A percentile compares a stretch with the other conserved stretches of the same genome.
phyloP scores from a whole-genome alignment of 345 rosid species.

The Gossypium australe region DNA sequence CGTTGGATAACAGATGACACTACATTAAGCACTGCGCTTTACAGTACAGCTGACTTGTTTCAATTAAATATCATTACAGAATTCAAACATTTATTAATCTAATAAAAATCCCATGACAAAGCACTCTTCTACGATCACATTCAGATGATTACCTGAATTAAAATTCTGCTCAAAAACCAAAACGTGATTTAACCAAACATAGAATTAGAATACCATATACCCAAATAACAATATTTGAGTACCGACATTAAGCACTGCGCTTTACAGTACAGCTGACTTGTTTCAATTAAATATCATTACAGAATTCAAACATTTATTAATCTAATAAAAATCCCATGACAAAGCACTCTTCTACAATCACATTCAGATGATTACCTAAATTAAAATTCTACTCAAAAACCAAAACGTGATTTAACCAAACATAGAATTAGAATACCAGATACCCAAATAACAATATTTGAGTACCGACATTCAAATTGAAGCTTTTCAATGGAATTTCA shows the following conservation, averaged over 20 bases:
- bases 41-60: not conserved
- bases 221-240: not conserved
- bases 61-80: not conserved
- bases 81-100: not conserved
- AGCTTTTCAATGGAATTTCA: slow-evolving; percentile 1
- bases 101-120: not conserved
- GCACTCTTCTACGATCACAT: not conserved
- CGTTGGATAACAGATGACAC: not conserved
- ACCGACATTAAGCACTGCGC: not conserved
- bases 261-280: not conserved
- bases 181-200: not conserved
- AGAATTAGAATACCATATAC: not conserved
- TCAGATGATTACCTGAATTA: not conserved
- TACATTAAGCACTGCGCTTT: not conserved
- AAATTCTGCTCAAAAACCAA: not conserved
- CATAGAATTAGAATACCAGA: not conserved
- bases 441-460: not conserved
- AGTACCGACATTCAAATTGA: not conserved
- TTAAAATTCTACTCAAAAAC: not conserved
- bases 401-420: not conserved
- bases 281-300: not conserved
- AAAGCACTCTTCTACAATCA: not conserved
- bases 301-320: not conserved
- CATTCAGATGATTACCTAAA: not conserved
- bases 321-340: not conserved